These are phyloP conservation scores for Actinomortierella wolfii DNA, from an alignment of 371 early-diverging fungal genomes.

Conservation along the genomic window DNA sequence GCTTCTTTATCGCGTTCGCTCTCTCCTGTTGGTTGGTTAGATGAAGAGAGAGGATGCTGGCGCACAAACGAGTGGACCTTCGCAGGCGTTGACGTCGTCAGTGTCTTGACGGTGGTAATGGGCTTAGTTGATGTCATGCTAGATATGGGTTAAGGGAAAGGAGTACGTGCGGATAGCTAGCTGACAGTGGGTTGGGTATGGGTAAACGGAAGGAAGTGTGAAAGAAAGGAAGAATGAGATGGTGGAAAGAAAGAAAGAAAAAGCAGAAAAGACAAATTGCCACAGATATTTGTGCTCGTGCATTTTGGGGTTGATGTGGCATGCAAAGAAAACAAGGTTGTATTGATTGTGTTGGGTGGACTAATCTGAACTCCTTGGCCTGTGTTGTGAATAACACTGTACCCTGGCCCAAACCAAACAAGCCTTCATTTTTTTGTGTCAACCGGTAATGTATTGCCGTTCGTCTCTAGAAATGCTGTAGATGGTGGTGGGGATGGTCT, in stretches of 20 bases:
- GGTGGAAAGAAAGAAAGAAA: neutral
- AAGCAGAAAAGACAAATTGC: neutral
- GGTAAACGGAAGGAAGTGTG: neutral
- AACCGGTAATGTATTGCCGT: no score
- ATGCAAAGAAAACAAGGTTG: no score
- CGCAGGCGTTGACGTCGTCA: constrained; percentile 16
- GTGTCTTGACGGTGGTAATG: constrained; percentile 14
- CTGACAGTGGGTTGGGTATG: neutral
- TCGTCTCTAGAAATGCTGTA: no score
- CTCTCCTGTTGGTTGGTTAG: constrained; percentile 19
- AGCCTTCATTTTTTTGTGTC: no score
- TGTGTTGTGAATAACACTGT: no score
- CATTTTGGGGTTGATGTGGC: no score
- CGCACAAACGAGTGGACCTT: constrained; percentile 36
- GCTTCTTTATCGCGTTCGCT: constrained; percentile 7
- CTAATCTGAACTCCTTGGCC: no score
- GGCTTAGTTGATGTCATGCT: constrained; percentile 22
- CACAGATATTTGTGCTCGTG: no score
- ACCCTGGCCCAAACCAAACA: no score
- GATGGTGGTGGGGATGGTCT: no score
- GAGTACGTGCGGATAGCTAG: neutral
- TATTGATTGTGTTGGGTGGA: no score
- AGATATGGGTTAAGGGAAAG: constrained; percentile 21
- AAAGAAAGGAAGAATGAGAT: neutral
- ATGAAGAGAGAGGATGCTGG: constrained; percentile 20